Percentiles rank a stretch among this genome's conserved stretches.
These are phyloP conservation scores for Phylloporus rhodoxanthus DNA, from an alignment of 768 basidiomycete species.

Conservation along the genomic window DNA sequence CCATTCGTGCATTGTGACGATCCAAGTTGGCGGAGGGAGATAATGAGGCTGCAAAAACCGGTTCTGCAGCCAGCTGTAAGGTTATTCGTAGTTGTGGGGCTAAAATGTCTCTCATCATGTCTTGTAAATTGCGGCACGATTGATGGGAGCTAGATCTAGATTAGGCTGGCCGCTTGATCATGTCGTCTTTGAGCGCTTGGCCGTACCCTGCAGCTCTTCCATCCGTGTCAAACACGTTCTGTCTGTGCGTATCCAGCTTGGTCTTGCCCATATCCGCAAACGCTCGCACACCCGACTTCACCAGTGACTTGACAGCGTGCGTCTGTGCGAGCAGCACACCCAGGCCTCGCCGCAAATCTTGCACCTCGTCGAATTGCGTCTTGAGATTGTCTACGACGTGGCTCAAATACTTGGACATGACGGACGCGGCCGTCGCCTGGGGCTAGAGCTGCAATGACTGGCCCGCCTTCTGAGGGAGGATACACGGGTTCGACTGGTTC, in stretches of 20 bases:
- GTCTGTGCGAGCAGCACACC: conserved; percentile 76
- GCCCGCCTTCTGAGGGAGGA: conserved; percentile 62
- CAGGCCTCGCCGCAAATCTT: conserved; percentile 87
- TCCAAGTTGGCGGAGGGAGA: too few relatives aligned
- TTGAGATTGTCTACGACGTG: conserved; percentile 79
- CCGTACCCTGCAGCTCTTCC: conserved; percentile 86
- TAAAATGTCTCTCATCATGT: too few relatives aligned
- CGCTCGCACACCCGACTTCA: conserved; percentile 77
- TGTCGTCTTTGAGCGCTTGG: conserved; percentile 90
- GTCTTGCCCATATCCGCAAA: conserved; percentile 90
- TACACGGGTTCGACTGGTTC: conserved; percentile 30
- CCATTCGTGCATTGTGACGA: too few relatives aligned
- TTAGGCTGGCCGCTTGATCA: conserved; percentile 82
- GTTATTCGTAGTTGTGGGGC: too few relatives aligned
- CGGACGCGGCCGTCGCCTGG: conserved; percentile 71
- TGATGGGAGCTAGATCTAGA: too few relatives aligned
- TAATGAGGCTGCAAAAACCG: too few relatives aligned
- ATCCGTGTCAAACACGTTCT: conserved; percentile 87
- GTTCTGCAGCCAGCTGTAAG: too few relatives aligned
- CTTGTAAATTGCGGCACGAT: too few relatives aligned
- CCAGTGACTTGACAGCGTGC: conserved; percentile 79
- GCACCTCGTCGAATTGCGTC: conserved; percentile 92
- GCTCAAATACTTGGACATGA: conserved; percentile 63
- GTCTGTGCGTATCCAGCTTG: conserved; percentile 84
- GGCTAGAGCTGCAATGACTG: conserved; percentile 53